Evolutionary conservation across 257 asterid genomes (phyloP).

Genomic region (Solanum etuberosum): DNA sequence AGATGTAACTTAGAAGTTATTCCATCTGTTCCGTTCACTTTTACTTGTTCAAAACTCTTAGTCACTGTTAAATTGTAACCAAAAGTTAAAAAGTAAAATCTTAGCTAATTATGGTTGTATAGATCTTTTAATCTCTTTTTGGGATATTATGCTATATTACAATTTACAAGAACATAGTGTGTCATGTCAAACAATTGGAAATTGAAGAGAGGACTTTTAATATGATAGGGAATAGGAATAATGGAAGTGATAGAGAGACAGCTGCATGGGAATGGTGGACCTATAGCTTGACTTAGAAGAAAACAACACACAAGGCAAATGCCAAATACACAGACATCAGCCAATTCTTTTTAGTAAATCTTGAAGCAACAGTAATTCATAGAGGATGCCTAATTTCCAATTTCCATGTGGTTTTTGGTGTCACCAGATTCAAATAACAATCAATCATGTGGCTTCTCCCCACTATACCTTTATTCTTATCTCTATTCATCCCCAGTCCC

Average conservation of each 20-base stretch:
- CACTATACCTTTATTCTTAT: neutral
- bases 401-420: neutral
- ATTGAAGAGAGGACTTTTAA: neutral
- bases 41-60: neutral
- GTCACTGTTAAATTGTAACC: neutral
- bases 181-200: neutral
- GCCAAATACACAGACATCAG: neutral
- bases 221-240: neutral
- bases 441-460: neutral
- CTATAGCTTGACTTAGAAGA: conserved; percentile 37
- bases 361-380: conserved; percentile 19
- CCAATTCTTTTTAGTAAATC: conserved; percentile 17
- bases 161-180: neutral
- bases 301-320: neutral
- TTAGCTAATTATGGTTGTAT: neutral
- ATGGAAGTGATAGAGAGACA: neutral
- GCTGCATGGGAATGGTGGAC: neutral
- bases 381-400: neutral
- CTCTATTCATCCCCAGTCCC: neutral
- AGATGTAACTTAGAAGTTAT: neutral
- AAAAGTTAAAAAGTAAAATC: neutral
- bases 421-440: neutral
- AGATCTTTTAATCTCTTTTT: neutral
- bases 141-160: neutral
- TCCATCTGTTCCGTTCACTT: neutral